phyloP scores from a whole-genome alignment of 139 green algal genomes.

The Micractinium sp. region DNA sequence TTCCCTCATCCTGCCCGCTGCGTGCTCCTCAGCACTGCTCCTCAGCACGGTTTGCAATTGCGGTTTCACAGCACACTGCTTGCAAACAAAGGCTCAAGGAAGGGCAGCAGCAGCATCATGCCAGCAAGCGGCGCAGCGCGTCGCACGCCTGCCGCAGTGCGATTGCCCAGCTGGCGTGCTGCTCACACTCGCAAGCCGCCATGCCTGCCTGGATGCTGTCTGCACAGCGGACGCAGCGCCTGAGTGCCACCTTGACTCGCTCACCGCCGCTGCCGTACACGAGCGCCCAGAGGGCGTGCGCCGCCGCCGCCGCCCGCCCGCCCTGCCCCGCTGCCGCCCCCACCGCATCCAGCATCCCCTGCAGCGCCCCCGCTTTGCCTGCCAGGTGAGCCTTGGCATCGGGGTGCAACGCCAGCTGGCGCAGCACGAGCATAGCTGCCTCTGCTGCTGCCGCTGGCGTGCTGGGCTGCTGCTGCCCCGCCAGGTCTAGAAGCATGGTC shows the following conservation, averaged over 20 bases:
- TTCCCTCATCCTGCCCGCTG: no score
- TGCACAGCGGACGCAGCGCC: slow-evolving; percentile 8
- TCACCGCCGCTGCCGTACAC: background rate
- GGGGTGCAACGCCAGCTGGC: slow-evolving; percentile 12
- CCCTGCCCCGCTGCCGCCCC: background rate
- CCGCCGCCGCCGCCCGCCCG: background rate
- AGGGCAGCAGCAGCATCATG: background rate
- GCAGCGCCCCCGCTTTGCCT: background rate
- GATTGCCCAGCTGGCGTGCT: background rate
- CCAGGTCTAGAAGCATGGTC: background rate
- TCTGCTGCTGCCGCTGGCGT: background rate
- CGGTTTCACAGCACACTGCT: no score
- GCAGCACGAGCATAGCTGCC: background rate
- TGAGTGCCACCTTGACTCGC: slow-evolving; percentile 16
- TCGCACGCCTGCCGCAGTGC: background rate
- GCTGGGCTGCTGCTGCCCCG: background rate
- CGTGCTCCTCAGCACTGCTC: no score
- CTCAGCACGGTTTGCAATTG: no score
- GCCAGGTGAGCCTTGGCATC: slow-evolving; percentile 8
- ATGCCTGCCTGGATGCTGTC: background rate
- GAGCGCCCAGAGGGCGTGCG: slow-evolving; percentile 10
- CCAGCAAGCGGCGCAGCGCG: slow-evolving; percentile 12
- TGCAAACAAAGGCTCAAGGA: no score
- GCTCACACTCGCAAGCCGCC: background rate
- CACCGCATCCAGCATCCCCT: background rate